Evolutionary conservation across 805 yeast species (phyloP), one percentile per base, ranked within the genome.

Genomic region (Diddensiella caesifluorescens): DNA sequence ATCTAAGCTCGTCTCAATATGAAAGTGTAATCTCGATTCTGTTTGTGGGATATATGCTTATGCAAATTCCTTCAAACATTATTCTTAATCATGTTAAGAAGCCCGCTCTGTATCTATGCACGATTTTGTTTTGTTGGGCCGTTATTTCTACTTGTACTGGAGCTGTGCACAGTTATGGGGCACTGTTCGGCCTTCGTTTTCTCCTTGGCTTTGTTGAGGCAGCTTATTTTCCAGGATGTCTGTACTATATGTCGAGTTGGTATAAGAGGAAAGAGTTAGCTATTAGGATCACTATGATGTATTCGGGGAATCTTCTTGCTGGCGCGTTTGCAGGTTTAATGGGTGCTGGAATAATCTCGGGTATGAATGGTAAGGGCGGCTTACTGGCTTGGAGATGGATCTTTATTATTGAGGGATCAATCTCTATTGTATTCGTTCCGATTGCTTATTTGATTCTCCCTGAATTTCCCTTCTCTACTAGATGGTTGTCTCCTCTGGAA

Each of bases 271-370:
- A 53, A 16, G 75, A 72, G 53, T 60, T 71, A 19, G 70, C 67
- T 59, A 44, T 58, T 64, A 34, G 67, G 59, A 21, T 45, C 21
- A 41, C 53, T 4, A 34, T 49, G 29, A 70, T 71, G 46, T 69
- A 71, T 51, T 62, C 72, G 13, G 71, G 69, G 19, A 67, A 74
- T 12, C 62, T 72, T 26, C 59, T 71, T 47, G 71, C 77, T 2
- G 75, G 75, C 41, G 76, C 73, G 21, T 73, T 74, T 32, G 64
- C 70, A 18, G 75, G 76, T 29, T 68, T 73, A 13, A 61, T 73
- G 49, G 75, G 74, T 1, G 71, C 67, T 38, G 69, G 64, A 39
- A 68, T 73, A 36, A 49, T 51, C 12, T 56, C 65, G 44, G 68
- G 68, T 27, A 55, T 71, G 49, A 64, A 68, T 36, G 56, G 56